Evolutionary conservation across 148 eudicot species (phyloP).

Genomic region (Tetragonia tetragonoides): DNA sequence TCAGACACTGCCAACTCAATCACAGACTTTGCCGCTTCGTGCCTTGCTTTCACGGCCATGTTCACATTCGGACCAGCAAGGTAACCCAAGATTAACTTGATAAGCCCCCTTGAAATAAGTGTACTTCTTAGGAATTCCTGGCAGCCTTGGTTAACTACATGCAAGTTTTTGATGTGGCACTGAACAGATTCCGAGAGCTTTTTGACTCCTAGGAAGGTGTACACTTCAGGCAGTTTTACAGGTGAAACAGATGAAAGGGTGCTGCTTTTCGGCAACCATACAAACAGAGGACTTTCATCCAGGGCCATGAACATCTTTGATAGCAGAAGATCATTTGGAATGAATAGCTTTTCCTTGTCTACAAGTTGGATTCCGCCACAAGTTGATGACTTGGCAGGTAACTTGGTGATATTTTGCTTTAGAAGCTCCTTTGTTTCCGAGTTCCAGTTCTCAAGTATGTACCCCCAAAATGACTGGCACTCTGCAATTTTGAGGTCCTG

Average conservation of each 20-base stretch:
- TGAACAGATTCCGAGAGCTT: conserved; percentile 1
- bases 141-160: not conserved
- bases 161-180: not conserved
- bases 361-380: not conserved
- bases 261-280: conserved; percentile 4
- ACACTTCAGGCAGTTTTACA: not conserved
- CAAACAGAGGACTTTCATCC: not conserved
- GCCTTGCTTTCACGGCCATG: conserved; percentile 9
- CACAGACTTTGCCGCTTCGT: conserved; percentile 1
- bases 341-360: conserved; percentile 3
- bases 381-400: not conserved
- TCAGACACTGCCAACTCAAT: not conserved
- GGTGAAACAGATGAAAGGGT: not conserved
- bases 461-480: conserved; percentile 15
- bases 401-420: not conserved
- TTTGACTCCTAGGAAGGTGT: not conserved
- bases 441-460: not conserved
- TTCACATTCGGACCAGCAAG: conserved; percentile 14
- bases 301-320: not conserved
- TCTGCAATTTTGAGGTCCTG: not conserved
- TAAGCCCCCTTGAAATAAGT: conserved; percentile 10
- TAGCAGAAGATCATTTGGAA: not conserved
- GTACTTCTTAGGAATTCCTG: not conserved
- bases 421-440: not conserved
- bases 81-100: conserved; percentile 13